Percentiles rank a stretch among this genome's conserved stretches.
phyloP scores from a whole-genome alignment of 768 basidiomycete genomes.

The Rhizopogon sp. region DNA sequence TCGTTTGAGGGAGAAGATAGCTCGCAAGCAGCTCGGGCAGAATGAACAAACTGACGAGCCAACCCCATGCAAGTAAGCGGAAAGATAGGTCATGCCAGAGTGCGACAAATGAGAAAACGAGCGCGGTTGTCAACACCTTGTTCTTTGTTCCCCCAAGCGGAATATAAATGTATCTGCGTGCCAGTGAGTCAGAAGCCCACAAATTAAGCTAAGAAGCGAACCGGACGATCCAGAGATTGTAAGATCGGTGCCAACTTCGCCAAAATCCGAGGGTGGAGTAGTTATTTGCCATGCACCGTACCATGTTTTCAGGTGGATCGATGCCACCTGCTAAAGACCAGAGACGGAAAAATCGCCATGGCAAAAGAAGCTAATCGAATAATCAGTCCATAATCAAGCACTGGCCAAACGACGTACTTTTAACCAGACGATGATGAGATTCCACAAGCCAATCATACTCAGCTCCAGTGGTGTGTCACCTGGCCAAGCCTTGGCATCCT shows the following conservation, averaged over 20 bases:
- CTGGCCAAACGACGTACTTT: slow-evolving; percentile 54
- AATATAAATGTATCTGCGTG: slow-evolving; percentile 83
- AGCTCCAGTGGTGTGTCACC: slow-evolving; percentile 77
- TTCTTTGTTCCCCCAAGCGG: slow-evolving; percentile 76
- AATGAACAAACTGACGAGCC: slow-evolving; percentile 90
- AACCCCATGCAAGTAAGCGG: slow-evolving; percentile 89
- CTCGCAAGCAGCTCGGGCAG: slow-evolving; percentile 73
- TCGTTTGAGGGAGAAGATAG: slow-evolving; percentile 53
- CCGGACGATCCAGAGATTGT: slow-evolving; percentile 94
- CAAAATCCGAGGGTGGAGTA: slow-evolving; percentile 93
- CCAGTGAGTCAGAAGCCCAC: not conserved
- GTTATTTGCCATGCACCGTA: slow-evolving; percentile 97
- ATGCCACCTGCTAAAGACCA: slow-evolving; percentile 88
- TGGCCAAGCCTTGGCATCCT: slow-evolving; percentile 79
- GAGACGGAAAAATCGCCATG: slow-evolving; percentile 95
- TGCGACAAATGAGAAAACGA: slow-evolving; percentile 95
- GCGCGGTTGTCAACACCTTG: slow-evolving; percentile 54
- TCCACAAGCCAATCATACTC: slow-evolving; percentile 96
- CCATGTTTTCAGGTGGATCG: slow-evolving; percentile 97
- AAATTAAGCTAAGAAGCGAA: slow-evolving; percentile 25
- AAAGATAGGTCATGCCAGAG: slow-evolving; percentile 96
- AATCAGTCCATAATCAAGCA: not conserved
- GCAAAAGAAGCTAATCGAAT: slow-evolving; percentile 68
- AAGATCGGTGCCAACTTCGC: slow-evolving; percentile 95
- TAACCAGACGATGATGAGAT: slow-evolving; percentile 91